Percentiles rank a stretch among this genome's conserved stretches.
These are phyloP conservation scores for Chiua sp. DNA, from an alignment of 1,284 basidiomycete genomes.

Conservation along the genomic window DNA sequence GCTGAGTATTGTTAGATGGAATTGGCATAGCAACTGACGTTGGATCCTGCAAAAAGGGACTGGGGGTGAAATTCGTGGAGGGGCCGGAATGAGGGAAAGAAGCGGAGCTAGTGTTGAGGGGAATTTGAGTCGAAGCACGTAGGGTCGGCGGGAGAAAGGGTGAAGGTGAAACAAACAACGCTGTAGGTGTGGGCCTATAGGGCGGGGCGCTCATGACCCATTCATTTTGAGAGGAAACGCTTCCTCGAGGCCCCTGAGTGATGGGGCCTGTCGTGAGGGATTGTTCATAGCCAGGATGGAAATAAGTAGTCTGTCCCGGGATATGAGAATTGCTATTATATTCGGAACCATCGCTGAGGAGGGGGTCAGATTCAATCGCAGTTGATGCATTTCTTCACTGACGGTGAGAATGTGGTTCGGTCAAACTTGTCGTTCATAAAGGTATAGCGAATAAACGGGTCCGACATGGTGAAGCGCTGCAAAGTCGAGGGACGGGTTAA, in stretches of 20 bases:
- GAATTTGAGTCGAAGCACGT: background rate
- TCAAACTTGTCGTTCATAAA: background rate
- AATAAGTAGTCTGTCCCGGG: background rate
- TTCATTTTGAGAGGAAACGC: background rate
- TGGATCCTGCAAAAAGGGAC: background rate
- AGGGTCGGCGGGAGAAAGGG: background rate
- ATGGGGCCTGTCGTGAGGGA: background rate
- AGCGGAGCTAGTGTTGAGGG: background rate
- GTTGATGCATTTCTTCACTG: conserved; percentile 11
- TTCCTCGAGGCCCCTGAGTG: background rate
- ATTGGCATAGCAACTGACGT: conserved; percentile 11
- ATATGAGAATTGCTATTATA: background rate
- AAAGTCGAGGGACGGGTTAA: background rate
- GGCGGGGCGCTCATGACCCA: background rate
- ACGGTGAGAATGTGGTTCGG: conserved; percentile 3
- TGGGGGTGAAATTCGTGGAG: background rate
- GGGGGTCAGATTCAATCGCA: conserved; percentile 11
- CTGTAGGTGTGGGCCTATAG: background rate
- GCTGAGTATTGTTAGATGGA: background rate
- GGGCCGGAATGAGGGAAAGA: background rate
- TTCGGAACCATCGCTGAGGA: background rate
- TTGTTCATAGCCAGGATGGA: background rate
- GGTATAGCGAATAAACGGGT: background rate
- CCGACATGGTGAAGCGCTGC: conserved; percentile 13
- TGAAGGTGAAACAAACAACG: background rate